phyloP scores from a whole-genome alignment of 2,329 filamentous ascomycete species.

The Xylariaceae sp. region DNA sequence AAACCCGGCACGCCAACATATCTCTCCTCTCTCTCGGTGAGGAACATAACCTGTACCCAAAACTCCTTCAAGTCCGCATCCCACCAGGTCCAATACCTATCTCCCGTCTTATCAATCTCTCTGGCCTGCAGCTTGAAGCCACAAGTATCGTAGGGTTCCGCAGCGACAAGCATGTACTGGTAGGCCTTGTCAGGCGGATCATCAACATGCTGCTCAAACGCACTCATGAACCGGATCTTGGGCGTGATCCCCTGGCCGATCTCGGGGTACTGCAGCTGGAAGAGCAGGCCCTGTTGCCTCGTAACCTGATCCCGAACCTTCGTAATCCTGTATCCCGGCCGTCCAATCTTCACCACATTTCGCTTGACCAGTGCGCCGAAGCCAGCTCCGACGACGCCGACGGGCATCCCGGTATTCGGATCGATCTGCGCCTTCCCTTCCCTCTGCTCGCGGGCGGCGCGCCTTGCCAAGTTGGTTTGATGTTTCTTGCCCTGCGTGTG shows the following conservation, averaged over 20 bases:
- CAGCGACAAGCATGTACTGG: slow-evolving; percentile 92
- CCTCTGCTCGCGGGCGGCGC: slow-evolving; percentile 92
- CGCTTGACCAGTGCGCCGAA: slow-evolving; percentile 63
- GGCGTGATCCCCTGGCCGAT: slow-evolving; percentile 72
- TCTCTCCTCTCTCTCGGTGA: slow-evolving; percentile 94
- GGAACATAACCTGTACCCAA: slow-evolving; percentile 96
- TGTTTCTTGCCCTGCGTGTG: slow-evolving; percentile 99
- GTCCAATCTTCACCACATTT: slow-evolving; percentile 90
- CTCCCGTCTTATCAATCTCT: slow-evolving; percentile 87
- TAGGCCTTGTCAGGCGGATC: slow-evolving; percentile 87
- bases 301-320: slow-evolving; percentile 90
- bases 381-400: slow-evolving; percentile 73
- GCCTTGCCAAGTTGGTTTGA: slow-evolving; percentile 94
- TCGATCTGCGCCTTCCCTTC: slow-evolving; percentile 74
- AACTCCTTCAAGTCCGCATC: slow-evolving; percentile 95
- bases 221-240: slow-evolving; percentile 94
- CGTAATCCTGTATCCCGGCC: slow-evolving; percentile 96
- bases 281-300: slow-evolving; percentile 85
- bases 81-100: slow-evolving; percentile 90
- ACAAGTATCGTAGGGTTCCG: slow-evolving; percentile 97
- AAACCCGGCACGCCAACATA: slow-evolving; percentile 67
- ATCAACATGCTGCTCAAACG: slow-evolving; percentile 93
- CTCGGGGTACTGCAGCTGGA: slow-evolving; percentile 94
- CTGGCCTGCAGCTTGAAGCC: slow-evolving; percentile 92
- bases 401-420: slow-evolving; percentile 66